Conservation (phyloP, 495 filamentous ascomycete genomes). For the Choiromyces venosus region DNA sequence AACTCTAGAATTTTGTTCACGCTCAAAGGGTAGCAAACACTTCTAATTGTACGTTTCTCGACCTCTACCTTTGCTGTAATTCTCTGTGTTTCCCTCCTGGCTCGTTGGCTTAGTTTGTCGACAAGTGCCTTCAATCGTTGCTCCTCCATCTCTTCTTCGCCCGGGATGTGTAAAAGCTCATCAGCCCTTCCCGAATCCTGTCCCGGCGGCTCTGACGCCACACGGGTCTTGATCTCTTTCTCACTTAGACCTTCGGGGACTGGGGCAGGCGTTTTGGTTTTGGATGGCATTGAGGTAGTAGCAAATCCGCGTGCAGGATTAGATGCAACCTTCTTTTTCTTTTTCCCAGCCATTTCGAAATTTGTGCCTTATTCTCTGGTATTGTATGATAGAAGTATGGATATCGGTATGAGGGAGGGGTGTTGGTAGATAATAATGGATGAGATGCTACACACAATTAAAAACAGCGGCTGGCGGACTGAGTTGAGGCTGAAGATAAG, state of each 20-base stretch:
- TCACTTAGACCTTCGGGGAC: slow-evolving; percentile 18
- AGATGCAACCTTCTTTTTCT: slow-evolving; percentile 74
- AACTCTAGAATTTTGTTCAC: slow-evolving; percentile 32
- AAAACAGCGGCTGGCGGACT: slow-evolving; percentile 14
- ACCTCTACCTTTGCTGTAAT: slow-evolving; percentile 25
- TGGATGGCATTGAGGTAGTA: slow-evolving; percentile 82
- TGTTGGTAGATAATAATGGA: slow-evolving; percentile 3
- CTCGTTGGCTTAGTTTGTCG: slow-evolving; percentile 69
- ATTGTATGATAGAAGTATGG: neutral
- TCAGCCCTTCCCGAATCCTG: neutral
- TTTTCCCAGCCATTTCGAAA: slow-evolving; percentile 45
- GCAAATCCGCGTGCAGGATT: slow-evolving; percentile 90
- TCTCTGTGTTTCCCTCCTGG: slow-evolving; percentile 40
- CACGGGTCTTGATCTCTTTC: slow-evolving; percentile 4
- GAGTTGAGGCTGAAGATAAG: slow-evolving; percentile 26
- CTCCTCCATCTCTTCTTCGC: slow-evolving; percentile 47
- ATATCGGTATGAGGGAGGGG: slow-evolving; percentile 7
- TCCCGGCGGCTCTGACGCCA: neutral
- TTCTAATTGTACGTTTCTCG: slow-evolving; percentile 37
- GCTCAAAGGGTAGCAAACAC: slow-evolving; percentile 27
- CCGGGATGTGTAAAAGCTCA: slow-evolving; percentile 41
- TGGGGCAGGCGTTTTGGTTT: slow-evolving; percentile 47
- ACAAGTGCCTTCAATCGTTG: slow-evolving; percentile 65
- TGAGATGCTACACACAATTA: neutral
- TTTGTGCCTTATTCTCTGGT: neutral